Base-by-base conservation (phyloP, 2,329 filamentous ascomycete genomes). In the Penicillium sp. region DNA sequence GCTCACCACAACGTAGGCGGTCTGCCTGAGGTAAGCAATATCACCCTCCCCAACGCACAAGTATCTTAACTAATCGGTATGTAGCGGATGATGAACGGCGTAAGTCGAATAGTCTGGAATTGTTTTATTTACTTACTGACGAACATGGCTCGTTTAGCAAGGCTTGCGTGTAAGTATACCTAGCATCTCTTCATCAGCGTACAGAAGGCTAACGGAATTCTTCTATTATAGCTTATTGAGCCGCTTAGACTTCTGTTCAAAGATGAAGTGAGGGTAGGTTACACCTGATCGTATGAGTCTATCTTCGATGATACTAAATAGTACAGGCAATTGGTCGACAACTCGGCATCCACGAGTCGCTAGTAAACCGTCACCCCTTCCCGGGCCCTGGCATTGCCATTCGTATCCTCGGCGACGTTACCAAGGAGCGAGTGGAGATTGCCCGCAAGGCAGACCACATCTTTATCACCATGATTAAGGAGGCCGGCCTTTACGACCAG, bases 391-490 rank as follows among this genome's bases (percentile, higher is more conserved):
- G 83, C 36, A 80, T 94, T 45, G 87, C 79, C 10, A 86, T 93
- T 52, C 78, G 87, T 37, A 84, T 95, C 45, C 72, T 95, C 1
- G 90, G 90, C 23, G 89, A 94, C 54, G 83, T 95, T 10, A 94
- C 87, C 1, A 76, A 75, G 2, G 85, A 90, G 60, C 79, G 84
- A 28, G 84, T 95, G 11, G 79, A 80, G 39, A 93, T 94, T 48
- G 87, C 81, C 39, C 62, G 69, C 26, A 50, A 67, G 43, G 68
- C 69, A 7, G 68, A 71, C 47, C 56, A 69, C 50, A 72, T 72
- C 46, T 73, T 71, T 57, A 72, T 73, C 51, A 56, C 56, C 25
- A 68, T 66, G 61, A 73, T 73, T 49, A 53, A 58, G 7, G 68
- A 68, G 33, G 68, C 67, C 10, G 70, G 70, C 18, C 57, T 73